These are phyloP conservation scores for Biscogniauxia mediterranea DNA, from an alignment of 2,329 filamentous ascomycete species.

Conservation along the genomic window DNA sequence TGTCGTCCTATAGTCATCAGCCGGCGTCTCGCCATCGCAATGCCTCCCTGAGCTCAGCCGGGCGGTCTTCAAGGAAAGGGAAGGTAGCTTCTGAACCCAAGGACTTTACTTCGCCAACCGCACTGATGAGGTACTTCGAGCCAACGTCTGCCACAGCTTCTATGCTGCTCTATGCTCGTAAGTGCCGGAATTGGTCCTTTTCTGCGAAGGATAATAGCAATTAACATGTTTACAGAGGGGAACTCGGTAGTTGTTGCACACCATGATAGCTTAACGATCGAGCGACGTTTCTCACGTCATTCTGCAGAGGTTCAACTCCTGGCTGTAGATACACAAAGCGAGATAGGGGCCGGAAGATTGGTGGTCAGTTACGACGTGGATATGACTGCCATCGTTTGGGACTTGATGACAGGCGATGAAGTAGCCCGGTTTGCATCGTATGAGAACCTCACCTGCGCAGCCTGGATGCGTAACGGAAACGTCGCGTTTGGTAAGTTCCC, in stretches of 20 bases:
- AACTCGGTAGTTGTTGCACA: conserved; percentile 82
- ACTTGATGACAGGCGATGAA: conserved; percentile 87
- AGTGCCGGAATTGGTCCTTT: conserved; percentile 14
- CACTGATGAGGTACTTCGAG: conserved; percentile 64
- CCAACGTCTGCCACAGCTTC: conserved; percentile 89
- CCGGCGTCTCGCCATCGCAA: conserved; percentile 56
- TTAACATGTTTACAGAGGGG: conserved; percentile 51
- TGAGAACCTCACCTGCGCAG: conserved; percentile 77
- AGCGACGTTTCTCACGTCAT: conserved; percentile 81
- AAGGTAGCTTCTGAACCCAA: conserved; percentile 41
- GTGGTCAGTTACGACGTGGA: conserved; percentile 92
- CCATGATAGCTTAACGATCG: conserved; percentile 88
- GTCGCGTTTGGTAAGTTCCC: conserved; percentile 80
- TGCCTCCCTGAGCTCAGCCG: conserved; percentile 54
- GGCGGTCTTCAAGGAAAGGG: conserved; percentile 50
- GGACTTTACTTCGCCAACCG: conserved; percentile 50
- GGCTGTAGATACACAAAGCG: conserved; percentile 87
- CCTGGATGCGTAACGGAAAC: conserved; percentile 97
- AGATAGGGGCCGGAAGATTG: conserved; percentile 76
- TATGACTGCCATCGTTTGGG: conserved; percentile 94
- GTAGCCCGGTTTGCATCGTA: conserved; percentile 91
- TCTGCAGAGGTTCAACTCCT: conserved; percentile 80
- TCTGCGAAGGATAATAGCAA: conserved; percentile 1
- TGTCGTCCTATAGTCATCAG: conserved; percentile 53
- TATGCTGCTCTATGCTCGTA: conserved; percentile 78